Evolutionary conservation across 352 stramenopile species (phyloP).

Genomic region (Globisporangium emineosum): DNA sequence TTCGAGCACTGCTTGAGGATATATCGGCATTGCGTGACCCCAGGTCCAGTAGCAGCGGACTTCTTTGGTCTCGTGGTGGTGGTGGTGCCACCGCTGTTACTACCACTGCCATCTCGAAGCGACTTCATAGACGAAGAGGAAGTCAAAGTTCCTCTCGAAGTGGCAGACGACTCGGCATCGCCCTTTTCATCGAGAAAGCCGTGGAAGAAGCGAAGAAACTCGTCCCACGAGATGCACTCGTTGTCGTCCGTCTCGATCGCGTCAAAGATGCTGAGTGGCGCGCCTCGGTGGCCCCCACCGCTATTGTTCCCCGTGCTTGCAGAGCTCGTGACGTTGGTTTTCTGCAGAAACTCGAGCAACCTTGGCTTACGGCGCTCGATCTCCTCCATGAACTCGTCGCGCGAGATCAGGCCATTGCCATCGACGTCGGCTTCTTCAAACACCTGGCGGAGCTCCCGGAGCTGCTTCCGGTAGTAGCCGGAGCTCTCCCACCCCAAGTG

Average conservation of each 20-base stretch:
- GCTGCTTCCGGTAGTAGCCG: constrained; percentile 55
- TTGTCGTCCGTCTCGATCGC: constrained; percentile 89
- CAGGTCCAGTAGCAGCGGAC: constrained; percentile 4
- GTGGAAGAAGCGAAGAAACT: constrained; percentile 82
- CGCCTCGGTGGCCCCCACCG: background rate
- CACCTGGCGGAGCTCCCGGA: constrained; percentile 72
- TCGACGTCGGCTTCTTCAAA: constrained; percentile 82
- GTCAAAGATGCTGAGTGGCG: constrained; percentile 81
- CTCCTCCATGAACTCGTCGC: constrained; percentile 86
- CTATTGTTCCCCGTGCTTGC: background rate
- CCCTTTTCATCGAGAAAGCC: constrained; percentile 39
- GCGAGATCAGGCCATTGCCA: constrained; percentile 68
- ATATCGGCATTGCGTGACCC: constrained; percentile 46
- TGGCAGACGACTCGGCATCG: constrained; percentile 21
- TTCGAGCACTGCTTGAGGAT: constrained; percentile 87
- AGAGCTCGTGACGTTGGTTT: constrained; percentile 27
- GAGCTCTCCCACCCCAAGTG: constrained; percentile 76
- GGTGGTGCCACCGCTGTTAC: background rate
- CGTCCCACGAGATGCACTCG: constrained; percentile 83
- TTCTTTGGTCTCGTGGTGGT: background rate
- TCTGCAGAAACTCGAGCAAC: constrained; percentile 74
- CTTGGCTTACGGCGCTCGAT: constrained; percentile 74
- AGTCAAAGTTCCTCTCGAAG: background rate
- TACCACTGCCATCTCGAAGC: constrained; percentile 2
- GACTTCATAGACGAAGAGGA: constrained; percentile 13